Conservation (phyloP, 73 alveolate genomes). For the Tetrahymena malaccensis region DNA sequence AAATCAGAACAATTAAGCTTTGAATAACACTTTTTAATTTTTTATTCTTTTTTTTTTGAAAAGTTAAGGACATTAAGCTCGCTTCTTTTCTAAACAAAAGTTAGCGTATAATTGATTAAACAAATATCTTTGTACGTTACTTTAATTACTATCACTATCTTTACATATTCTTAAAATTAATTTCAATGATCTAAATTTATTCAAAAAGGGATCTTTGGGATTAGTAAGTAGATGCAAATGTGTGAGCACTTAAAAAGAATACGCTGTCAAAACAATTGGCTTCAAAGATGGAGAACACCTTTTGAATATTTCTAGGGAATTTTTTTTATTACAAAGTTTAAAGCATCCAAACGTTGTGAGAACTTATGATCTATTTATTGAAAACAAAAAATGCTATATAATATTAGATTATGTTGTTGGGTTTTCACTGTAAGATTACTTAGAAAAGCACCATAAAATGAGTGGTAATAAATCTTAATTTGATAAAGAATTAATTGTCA, state of each 20-base stretch:
- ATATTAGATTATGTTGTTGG: not conserved
- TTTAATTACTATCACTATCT: not conserved
- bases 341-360: not conserved
- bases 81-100: not conserved
- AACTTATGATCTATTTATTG: not conserved
- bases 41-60: not conserved
- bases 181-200: not conserved
- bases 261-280: not conserved
- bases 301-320: not conserved
- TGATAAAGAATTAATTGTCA: not conserved
- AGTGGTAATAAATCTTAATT: not conserved
- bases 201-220: not conserved
- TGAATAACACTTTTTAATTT: too few species aligned
- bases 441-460: not conserved
- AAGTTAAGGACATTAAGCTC: not conserved
- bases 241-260: not conserved
- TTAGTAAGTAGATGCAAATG: not conserved
- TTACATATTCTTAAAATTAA: not conserved
- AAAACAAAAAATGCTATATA: not conserved
- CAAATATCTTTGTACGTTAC: not conserved
- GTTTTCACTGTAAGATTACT: not conserved
- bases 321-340: not conserved
- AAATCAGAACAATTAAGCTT: not conserved
- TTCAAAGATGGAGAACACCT: not conserved
- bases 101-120: not conserved